These are phyloP conservation scores for Irpex sp. DNA, from an alignment of 1,284 basidiomycete species.

Conservation along the genomic window DNA sequence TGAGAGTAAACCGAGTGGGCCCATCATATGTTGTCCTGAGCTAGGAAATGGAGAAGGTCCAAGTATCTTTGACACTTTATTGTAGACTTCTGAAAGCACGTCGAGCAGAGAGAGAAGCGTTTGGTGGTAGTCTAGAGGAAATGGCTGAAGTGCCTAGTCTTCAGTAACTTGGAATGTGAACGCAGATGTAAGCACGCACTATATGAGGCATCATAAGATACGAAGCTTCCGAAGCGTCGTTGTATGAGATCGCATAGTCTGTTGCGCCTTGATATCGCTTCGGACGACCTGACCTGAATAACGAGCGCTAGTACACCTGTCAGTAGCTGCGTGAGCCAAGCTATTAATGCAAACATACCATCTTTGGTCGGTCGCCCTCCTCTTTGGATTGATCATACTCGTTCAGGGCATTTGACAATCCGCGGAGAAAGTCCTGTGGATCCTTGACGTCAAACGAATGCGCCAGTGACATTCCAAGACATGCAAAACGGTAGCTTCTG, in stretches of 20 bases:
- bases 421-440: constrained; percentile 70
- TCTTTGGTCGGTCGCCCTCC: constrained; percentile 75
- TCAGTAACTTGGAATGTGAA: background rate
- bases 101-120: constrained; percentile 81
- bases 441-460: constrained; percentile 74
- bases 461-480: constrained; percentile 81
- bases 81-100: constrained; percentile 81
- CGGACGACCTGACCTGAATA: constrained; percentile 52
- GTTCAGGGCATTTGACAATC: constrained; percentile 60
- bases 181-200: constrained; percentile 31
- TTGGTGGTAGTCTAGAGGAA: constrained; percentile 81
- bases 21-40: constrained; percentile 66
- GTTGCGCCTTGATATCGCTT: constrained; percentile 49
- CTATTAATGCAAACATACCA: constrained; percentile 37
- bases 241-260: constrained; percentile 56
- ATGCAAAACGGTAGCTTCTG: constrained; percentile 74
- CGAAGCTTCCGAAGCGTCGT: constrained; percentile 58
- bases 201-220: constrained; percentile 75
- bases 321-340: background rate
- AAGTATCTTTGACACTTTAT: constrained; percentile 74
- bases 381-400: constrained; percentile 75
- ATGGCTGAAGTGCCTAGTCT: constrained; percentile 47
- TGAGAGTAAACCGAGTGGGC: constrained; percentile 62
- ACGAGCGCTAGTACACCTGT: constrained; percentile 31
- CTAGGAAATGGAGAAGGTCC: constrained; percentile 70